These are phyloP conservation scores for Cercis canadensis DNA, from an alignment of 306 rosid species.

Conservation along the genomic window DNA sequence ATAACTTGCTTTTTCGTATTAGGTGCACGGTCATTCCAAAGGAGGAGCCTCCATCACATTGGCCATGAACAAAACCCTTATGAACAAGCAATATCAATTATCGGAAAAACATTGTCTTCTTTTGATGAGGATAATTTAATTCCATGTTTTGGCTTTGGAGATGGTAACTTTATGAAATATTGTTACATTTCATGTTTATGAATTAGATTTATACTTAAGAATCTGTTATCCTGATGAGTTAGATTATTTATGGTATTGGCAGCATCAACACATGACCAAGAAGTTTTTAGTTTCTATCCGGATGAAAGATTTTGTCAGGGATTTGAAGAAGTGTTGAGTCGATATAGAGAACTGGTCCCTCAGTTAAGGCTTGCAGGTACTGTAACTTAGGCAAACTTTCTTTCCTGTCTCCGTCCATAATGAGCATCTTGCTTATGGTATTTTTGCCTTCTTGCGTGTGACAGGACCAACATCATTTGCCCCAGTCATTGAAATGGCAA, in stretches of 20 bases:
- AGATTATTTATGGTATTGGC: slow-evolving; percentile 10
- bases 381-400: neutral
- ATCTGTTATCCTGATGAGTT: neutral
- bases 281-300: slow-evolving; percentile 63
- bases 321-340: slow-evolving; percentile 65
- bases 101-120: slow-evolving; percentile 63
- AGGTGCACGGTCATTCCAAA: slow-evolving; percentile 62
- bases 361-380: slow-evolving; percentile 61
- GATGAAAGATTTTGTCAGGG: slow-evolving; percentile 61
- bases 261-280: slow-evolving; percentile 71
- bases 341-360: slow-evolving; percentile 61
- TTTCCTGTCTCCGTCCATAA: neutral
- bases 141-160: slow-evolving; percentile 72
- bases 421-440: neutral
- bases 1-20: slow-evolving; percentile 15
- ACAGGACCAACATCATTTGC: slow-evolving; percentile 77
- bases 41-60: slow-evolving; percentile 68
- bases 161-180: slow-evolving; percentile 44
- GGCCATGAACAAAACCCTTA: slow-evolving; percentile 68
- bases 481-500: slow-evolving; percentile 65
- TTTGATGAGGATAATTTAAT: slow-evolving; percentile 68
- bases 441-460: neutral
- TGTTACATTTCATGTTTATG: neutral
- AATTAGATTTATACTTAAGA: neutral
- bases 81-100: slow-evolving; percentile 66